A percentile compares a stretch with the other conserved stretches of the same genome.
Evolutionary conservation across 2,329 filamentous ascomycete species (phyloP).

Genomic region (Diaporthe sp.): DNA sequence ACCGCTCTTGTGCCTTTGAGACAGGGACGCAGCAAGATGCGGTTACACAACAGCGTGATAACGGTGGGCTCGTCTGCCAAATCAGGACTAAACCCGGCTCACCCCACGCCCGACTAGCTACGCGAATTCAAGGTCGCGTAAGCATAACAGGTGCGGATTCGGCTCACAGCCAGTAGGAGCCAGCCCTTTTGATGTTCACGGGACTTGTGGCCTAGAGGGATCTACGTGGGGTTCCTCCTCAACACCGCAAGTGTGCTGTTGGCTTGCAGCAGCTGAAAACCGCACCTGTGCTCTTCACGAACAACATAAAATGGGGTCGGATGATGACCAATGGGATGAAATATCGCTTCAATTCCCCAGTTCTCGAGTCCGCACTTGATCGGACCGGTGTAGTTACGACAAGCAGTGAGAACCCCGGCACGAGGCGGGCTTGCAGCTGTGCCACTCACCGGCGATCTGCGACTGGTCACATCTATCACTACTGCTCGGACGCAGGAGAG

Average conservation of each 20-base stretch:
- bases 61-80: not conserved
- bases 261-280: not conserved
- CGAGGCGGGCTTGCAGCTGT: not conserved
- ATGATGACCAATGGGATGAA: not conserved
- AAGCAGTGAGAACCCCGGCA: not conserved
- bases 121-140: not conserved
- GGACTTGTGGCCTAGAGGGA: not conserved
- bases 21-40: not conserved
- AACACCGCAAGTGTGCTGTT: conserved; percentile 1
- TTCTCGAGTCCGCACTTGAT: not conserved
- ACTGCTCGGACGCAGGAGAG: not conserved
- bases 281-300: not conserved
- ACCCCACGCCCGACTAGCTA: not conserved
- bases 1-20: not conserved
- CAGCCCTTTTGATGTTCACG: not conserved
- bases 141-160: not conserved
- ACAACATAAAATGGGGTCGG: not conserved
- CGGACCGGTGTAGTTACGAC: not conserved
- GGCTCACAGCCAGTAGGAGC: not conserved
- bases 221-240: not conserved
- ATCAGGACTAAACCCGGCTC: not conserved
- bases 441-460: not conserved
- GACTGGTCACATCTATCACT: not conserved
- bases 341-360: not conserved
- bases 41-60: not conserved